These are phyloP conservation scores for Venturia oleaginea DNA, from an alignment of 2,329 filamentous ascomycete genomes.

Conservation along the genomic window DNA sequence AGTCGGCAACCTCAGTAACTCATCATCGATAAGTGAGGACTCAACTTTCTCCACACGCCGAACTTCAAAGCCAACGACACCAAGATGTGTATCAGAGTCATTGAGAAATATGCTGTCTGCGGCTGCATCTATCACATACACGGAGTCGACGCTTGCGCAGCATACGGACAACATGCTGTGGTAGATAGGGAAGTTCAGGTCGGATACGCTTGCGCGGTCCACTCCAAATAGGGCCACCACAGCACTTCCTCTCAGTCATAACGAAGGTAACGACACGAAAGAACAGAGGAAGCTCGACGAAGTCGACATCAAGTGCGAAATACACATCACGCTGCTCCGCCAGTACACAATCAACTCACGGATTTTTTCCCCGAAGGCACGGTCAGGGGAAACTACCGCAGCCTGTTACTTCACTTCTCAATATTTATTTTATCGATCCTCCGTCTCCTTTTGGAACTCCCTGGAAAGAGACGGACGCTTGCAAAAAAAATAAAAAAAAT, in stretches of 20 bases:
- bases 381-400: neutral
- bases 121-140: constrained; percentile 29
- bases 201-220: constrained; percentile 14
- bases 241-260: neutral
- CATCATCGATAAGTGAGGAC: neutral
- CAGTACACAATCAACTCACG: neutral
- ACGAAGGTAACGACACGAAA: neutral
- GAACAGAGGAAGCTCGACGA: neutral
- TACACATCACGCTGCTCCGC: neutral
- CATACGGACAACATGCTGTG: constrained; percentile 16
- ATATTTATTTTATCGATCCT: neutral
- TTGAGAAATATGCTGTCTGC: constrained; percentile 29
- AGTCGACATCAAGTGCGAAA: neutral
- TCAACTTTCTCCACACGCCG: neutral
- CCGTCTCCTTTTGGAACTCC: neutral
- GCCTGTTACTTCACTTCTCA: neutral
- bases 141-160: constrained; percentile 26
- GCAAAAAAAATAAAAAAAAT: no score
- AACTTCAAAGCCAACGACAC: neutral
- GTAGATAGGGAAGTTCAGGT: constrained; percentile 14
- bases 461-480: neutral
- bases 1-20: neutral
- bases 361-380: neutral
- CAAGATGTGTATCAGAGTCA: constrained; percentile 28
- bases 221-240: constrained; percentile 3